A percentile compares a stretch with the other conserved stretches of the same genome.
phyloP scores from a whole-genome alignment of 2,329 filamentous ascomycete species.

The Venturiaceae sp. region DNA sequence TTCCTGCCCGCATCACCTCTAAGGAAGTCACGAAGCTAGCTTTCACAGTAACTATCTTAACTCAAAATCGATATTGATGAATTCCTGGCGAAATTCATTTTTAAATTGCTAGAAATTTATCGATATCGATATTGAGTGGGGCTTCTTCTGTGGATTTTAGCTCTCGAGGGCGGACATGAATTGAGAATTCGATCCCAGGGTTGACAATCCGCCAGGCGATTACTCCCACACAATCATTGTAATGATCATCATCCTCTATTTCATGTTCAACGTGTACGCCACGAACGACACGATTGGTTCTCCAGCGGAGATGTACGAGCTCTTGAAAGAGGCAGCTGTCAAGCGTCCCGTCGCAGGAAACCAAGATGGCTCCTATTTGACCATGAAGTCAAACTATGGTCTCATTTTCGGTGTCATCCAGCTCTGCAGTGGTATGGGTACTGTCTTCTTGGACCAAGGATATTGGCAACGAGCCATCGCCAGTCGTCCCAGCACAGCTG shows the following conservation, averaged over 20 bases:
- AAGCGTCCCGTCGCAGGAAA: constrained; percentile 28
- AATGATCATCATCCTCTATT: constrained; percentile 34
- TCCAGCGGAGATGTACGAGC: constrained; percentile 27
- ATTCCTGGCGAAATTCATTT: no score
- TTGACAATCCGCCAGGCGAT: no score
- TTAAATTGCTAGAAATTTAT: no score
- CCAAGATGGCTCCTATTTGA: constrained; percentile 29
- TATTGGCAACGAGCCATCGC: constrained; percentile 39
- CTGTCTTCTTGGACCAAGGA: constrained; percentile 32
- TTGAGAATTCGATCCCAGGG: no score
- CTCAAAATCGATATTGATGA: no score
- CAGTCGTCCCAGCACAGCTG: constrained; percentile 24
- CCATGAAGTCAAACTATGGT: constrained; percentile 30
- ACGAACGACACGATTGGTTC: constrained; percentile 26
- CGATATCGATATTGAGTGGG: no score
- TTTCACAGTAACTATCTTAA: no score
- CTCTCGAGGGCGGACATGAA: no score
- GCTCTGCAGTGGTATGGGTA: constrained; percentile 21
- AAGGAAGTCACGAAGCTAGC: no score
- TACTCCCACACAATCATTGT: constrained; percentile 31
- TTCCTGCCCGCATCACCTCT: no score
- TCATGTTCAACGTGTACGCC: constrained; percentile 32
- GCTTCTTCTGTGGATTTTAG: no score
- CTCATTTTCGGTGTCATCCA: constrained; percentile 35
- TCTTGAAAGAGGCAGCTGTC: constrained; percentile 26